A percentile compares a stretch with the other conserved stretches of the same genome.
phyloP scores from a whole-genome alignment of 2,329 filamentous ascomycete species.

The Claviceps purpurea region DNA sequence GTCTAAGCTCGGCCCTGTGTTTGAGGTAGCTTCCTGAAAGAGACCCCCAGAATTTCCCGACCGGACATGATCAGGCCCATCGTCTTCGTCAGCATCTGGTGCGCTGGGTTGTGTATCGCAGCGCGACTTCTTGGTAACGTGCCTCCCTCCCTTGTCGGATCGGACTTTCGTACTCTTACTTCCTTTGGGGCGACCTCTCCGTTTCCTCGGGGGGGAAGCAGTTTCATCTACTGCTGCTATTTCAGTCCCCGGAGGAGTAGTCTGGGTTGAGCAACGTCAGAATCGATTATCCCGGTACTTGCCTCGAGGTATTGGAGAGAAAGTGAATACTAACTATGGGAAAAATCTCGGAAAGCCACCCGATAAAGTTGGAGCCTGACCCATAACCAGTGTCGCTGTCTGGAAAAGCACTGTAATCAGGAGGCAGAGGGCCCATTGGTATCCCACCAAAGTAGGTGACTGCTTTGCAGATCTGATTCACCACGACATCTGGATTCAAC shows the following conservation, averaged over 20 bases:
- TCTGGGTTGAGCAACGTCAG: not conserved
- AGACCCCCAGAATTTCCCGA: not conserved
- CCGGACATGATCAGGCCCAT: not conserved
- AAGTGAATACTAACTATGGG: slow-evolving; percentile 1
- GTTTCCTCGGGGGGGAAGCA: slow-evolving; percentile 23
- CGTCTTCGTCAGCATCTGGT: not conserved
- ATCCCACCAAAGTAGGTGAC: slow-evolving; percentile 51
- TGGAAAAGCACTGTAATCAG: slow-evolving; percentile 35
- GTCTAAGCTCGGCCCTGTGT: not conserved
- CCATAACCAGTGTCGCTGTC: slow-evolving; percentile 43
- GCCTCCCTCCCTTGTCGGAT: slow-evolving; percentile 7
- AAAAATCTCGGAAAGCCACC: slow-evolving; percentile 52
- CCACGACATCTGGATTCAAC: slow-evolving; percentile 40
- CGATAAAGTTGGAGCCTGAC: slow-evolving; percentile 42
- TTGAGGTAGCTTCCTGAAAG: not conserved
- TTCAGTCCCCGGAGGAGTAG: not conserved
- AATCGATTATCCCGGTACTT: not conserved
- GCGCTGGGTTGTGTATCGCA: not conserved
- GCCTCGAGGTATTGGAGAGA: not conserved
- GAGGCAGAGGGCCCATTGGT: slow-evolving; percentile 39
- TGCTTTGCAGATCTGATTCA: slow-evolving; percentile 50
- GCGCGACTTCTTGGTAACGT: not conserved
- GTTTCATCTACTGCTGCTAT: not conserved
- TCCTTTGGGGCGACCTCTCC: slow-evolving; percentile 42
- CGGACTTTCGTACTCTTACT: slow-evolving; percentile 26